Percentiles rank a stretch among this genome's conserved stretches.
These are phyloP conservation scores for Apiospora sp. DNA, from an alignment of 2,329 filamentous ascomycete species.

Conservation along the genomic window DNA sequence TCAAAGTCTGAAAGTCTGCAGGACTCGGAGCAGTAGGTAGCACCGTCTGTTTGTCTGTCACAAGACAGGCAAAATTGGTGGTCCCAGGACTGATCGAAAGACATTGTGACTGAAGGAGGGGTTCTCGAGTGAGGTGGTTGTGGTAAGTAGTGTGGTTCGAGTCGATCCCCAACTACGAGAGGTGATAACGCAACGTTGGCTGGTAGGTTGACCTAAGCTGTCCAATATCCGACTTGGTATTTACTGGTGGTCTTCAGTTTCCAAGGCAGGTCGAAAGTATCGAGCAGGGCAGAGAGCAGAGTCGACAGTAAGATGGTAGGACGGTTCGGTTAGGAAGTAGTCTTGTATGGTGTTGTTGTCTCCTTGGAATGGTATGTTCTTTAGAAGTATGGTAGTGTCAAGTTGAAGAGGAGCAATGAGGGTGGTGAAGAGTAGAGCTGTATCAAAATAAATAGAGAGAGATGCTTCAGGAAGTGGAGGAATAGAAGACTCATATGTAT, in stretches of 20 bases:
- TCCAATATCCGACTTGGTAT: neutral
- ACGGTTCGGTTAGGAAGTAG: neutral
- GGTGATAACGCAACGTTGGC: neutral
- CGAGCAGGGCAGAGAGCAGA: conserved; percentile 4
- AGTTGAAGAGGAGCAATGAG: conserved; percentile 15
- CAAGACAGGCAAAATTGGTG: conserved; percentile 94
- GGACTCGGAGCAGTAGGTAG: conserved; percentile 90
- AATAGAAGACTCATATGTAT: conserved; percentile 25
- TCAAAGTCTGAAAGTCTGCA: conserved; percentile 91
- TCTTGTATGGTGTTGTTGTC: neutral
- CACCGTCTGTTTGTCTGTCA: conserved; percentile 84
- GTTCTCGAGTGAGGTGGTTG: neutral
- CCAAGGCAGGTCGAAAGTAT: conserved; percentile 4
- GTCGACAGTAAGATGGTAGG: neutral
- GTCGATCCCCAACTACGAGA: conserved; percentile 10
- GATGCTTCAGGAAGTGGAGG: conserved; percentile 15
- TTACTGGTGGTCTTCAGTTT: conserved; percentile 1
- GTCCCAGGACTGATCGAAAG: conserved; percentile 72
- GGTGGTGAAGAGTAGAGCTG: conserved; percentile 13
- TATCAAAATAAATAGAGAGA: conserved; percentile 12
- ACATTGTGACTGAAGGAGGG: conserved; percentile 50
- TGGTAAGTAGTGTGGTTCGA: conserved; percentile 2
- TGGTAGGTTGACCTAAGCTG: neutral
- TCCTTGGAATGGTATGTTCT: neutral
- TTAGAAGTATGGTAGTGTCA: conserved; percentile 12